Conservation (phyloP, 495 filamentous ascomycete genomes). For the Bryoglossum gracile region DNA sequence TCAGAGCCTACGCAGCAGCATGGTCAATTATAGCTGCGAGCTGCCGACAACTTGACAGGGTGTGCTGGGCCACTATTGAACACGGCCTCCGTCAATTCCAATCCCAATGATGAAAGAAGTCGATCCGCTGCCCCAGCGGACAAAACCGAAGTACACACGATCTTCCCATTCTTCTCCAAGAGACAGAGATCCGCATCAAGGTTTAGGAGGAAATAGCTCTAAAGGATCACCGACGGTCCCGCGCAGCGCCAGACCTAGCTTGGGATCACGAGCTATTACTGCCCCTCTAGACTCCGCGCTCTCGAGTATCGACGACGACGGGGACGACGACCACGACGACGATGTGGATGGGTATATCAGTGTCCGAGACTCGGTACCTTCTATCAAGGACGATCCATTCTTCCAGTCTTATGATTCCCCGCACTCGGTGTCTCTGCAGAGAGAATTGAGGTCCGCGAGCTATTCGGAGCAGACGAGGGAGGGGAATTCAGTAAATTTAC, state of each 20-base stretch:
- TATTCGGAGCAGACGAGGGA: conserved; percentile 8
- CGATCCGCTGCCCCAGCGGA: conserved; percentile 8
- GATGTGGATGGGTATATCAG: conserved; percentile 14
- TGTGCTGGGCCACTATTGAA: conserved; percentile 1
- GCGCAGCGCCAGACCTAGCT: conserved; percentile 9
- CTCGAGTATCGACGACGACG: background rate
- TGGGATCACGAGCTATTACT: conserved; percentile 9
- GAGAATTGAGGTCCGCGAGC: conserved; percentile 21
- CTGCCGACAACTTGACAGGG: conserved; percentile 13
- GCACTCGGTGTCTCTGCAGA: conserved; percentile 21
- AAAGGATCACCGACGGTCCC: conserved; percentile 5
- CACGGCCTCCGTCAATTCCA: background rate
- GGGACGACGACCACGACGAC: background rate
- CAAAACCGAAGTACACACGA: conserved; percentile 10
- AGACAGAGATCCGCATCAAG: background rate
- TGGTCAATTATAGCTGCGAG: conserved; percentile 9
- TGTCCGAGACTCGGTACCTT: conserved; percentile 35
- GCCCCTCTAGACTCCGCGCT: conserved; percentile 9
- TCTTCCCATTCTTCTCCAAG: conserved; percentile 9
- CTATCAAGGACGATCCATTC: conserved; percentile 41
- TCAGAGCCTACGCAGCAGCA: too few relatives aligned
- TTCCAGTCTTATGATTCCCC: conserved; percentile 33
- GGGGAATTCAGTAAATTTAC: conserved; percentile 29
- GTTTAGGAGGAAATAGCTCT: background rate
- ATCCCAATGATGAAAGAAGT: conserved; percentile 3